Base-by-base conservation (phyloP, 768 basidiomycete species). In the Ramaria sp. region DNA sequence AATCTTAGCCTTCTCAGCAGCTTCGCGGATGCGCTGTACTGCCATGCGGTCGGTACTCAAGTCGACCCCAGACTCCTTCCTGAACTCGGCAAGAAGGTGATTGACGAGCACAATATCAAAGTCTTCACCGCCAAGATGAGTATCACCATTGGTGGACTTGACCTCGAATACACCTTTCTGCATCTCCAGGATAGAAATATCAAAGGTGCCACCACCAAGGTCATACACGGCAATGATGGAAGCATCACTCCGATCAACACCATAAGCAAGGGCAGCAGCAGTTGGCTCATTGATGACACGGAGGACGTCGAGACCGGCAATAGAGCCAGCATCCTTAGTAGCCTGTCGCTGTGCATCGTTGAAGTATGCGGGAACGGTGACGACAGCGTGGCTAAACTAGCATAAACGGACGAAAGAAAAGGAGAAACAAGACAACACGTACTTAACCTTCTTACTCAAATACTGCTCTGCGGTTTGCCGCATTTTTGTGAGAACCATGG, bases 151-250 rank as follows among this genome's bases (percentile, higher is more conserved):
- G 53, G 96, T 99, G 0, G 96, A 97, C 76, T 98, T 99, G 67
- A 99, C 96, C 70, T 98, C 96, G 69, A 98, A 99, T 9, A 99
- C 94, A 63, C 95, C 96, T 71, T 96, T 94, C 70, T 97, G 92
- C 92, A 98, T 98, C 73, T 97, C 94, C 54, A 99, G 77, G 61
- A 99, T 94, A 27, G 96, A 99, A 65, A 99, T 92, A 91, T 98
- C 95, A 69, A 98, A 98, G 22, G 95, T 97, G 55, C 95, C 95
- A 63, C 95, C 95, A 61, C 95, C 95, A 30, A 98, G 78, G 76
- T 99, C 96, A 67, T 98, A 99, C 56, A 99, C 96, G 41, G 96
- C 96, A 61, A 99, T 93, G 66, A 96, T 76, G 10, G 88, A 88
- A 44, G 88, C 83, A 47, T 83, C 75, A 0, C 66, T 58, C 47